phyloP scores from a whole-genome alignment of 208 protist genomes.

The Crithidia sp. region DNA sequence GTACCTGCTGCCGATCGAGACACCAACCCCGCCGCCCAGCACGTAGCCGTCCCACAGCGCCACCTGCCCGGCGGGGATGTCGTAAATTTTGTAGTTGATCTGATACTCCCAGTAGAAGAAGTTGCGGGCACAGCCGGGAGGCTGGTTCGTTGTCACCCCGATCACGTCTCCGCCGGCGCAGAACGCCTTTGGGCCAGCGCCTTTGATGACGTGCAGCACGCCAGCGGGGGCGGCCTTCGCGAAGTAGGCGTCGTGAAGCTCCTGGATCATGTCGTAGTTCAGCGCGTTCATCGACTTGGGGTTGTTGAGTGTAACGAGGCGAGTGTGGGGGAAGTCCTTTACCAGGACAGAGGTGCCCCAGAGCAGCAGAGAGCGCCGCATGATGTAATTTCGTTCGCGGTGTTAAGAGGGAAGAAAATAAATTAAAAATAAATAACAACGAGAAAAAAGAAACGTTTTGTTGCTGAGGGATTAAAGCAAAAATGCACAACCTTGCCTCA shows the following conservation, averaged over 20 bases:
- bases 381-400: not conserved
- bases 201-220: conserved; percentile 62
- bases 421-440: not conserved
- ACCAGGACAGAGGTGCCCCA: conserved; percentile 37
- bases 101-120: conserved; percentile 82
- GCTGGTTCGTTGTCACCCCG: conserved; percentile 36
- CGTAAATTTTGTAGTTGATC: conserved; percentile 63
- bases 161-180: conserved; percentile 89
- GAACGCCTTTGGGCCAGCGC: conserved; percentile 74
- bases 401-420: too few relatives aligned
- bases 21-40: conserved; percentile 82
- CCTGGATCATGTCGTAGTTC: conserved; percentile 55
- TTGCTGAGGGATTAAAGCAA: too few relatives aligned
- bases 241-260: conserved; percentile 44
- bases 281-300: conserved; percentile 70
- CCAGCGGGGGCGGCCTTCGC: conserved; percentile 34
- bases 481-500: too few relatives aligned
- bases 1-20: conserved; percentile 73
- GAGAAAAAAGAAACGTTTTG: not conserved
- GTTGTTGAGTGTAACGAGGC: conserved; percentile 60
- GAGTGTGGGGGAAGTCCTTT: conserved; percentile 54
- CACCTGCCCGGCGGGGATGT: conserved; percentile 60
- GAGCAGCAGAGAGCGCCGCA: not conserved
- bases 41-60: conserved; percentile 85
- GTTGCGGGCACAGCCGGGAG: conserved; percentile 26